Evolutionary conservation across 2,329 filamentous ascomycete genomes (phyloP).

Genomic region (Fusarium subtropicale): DNA sequence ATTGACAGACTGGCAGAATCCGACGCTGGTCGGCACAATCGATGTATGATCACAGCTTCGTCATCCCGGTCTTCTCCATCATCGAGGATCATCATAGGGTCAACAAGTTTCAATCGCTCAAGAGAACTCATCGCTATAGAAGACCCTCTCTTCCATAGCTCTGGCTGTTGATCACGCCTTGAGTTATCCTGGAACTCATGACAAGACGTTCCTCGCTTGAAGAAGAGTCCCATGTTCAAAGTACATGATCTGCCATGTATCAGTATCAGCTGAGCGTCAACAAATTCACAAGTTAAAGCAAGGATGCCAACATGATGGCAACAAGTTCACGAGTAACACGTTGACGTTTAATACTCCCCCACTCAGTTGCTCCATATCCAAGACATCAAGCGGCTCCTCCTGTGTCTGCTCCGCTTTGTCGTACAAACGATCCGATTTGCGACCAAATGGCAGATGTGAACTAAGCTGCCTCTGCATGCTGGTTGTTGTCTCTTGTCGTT

Average conservation of each 20-base stretch:
- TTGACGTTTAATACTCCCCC: conserved; percentile 21
- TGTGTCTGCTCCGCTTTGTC: conserved; percentile 12
- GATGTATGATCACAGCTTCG: conserved; percentile 11
- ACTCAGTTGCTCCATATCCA: conserved; percentile 23
- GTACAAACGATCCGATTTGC: not conserved
- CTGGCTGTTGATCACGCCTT: not conserved
- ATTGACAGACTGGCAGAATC: not conserved
- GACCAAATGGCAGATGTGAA: conserved; percentile 9
- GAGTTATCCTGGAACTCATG: not conserved
- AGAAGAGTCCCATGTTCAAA: not conserved
- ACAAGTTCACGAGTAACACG: not conserved
- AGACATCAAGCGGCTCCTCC: conserved; percentile 33
- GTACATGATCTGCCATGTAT: not conserved
- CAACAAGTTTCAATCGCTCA: not conserved
- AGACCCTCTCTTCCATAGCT: not conserved
- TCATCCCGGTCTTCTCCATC: conserved; percentile 8
- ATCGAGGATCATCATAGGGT: not conserved
- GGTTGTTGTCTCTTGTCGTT: conserved; percentile 1
- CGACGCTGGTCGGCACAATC: conserved; percentile 3
- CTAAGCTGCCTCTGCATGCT: conserved; percentile 9
- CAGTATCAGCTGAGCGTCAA: conserved; percentile 11
- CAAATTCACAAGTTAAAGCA: not conserved
- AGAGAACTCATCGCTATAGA: not conserved
- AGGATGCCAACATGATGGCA: not conserved
- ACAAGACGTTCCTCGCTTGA: not conserved